These are phyloP conservation scores for Neonectria neomacrospora DNA, from an alignment of 2,329 filamentous ascomycete genomes.

Conservation along the genomic window DNA sequence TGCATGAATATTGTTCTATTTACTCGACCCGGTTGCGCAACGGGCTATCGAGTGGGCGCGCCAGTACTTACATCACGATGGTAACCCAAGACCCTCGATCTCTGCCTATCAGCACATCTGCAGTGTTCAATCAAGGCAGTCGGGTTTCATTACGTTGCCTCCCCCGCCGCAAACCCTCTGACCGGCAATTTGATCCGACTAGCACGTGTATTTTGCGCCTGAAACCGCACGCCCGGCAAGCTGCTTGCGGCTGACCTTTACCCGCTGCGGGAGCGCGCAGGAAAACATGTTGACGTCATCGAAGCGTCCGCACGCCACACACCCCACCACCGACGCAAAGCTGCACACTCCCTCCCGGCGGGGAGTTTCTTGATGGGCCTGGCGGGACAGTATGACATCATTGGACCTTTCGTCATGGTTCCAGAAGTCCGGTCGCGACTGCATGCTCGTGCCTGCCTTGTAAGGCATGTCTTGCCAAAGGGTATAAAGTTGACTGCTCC, in stretches of 20 bases:
- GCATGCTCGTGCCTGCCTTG: slow-evolving; percentile 24
- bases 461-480: slow-evolving; percentile 20
- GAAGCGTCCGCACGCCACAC: slow-evolving; percentile 4
- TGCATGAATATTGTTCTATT: background rate
- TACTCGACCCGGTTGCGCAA: background rate
- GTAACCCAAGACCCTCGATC: slow-evolving; percentile 12
- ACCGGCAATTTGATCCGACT: background rate
- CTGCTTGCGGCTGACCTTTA: background rate
- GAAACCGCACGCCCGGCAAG: background rate
- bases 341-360: background rate
- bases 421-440: slow-evolving; percentile 10
- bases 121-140: slow-evolving; percentile 11
- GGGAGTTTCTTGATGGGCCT: slow-evolving; percentile 11
- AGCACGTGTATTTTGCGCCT: background rate
- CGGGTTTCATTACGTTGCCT: slow-evolving; percentile 34
- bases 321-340: slow-evolving; percentile 4
- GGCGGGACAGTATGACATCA: slow-evolving; percentile 40
- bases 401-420: slow-evolving; percentile 11
- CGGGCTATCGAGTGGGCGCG: background rate
- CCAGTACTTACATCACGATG: background rate
- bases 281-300: slow-evolving; percentile 27
- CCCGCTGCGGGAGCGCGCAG: background rate
- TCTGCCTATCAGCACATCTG: background rate
- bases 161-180: background rate
- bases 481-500: slow-evolving; percentile 41